Conservation (phyloP, 1,139 yeast genomes). For the Candida sanyaensis region DNA sequence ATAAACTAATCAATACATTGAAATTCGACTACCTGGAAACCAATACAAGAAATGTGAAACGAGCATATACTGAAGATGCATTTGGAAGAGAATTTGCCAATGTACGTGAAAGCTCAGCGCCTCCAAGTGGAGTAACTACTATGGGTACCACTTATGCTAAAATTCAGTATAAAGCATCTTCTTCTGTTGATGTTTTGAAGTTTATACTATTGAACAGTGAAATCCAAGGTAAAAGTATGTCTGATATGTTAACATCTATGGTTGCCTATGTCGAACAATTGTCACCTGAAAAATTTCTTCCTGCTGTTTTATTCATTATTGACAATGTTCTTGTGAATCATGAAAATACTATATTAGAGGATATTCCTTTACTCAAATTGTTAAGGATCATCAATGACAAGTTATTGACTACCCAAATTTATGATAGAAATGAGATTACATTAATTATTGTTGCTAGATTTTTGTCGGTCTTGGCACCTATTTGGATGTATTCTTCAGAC, state of each 20-base stretch:
- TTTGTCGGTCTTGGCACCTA: conserved; percentile 18
- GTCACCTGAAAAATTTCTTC: conserved; percentile 6
- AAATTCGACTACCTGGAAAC: conserved; percentile 2
- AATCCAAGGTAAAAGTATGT: conserved; percentile 4
- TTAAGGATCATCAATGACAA: conserved; percentile 34
- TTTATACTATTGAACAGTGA: conserved; percentile 4
- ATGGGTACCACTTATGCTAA: not conserved
- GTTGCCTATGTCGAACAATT: conserved; percentile 9
- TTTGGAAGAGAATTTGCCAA: conserved; percentile 12
- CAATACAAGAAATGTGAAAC: not conserved
- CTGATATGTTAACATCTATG: conserved; percentile 5
- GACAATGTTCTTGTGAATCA: conserved; percentile 2
- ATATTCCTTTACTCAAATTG: conserved; percentile 14
- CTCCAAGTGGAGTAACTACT: conserved; percentile 1
- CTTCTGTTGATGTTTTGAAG: conserved; percentile 4
- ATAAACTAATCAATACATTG: conserved; percentile 5
- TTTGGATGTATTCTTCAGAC: conserved; percentile 12
- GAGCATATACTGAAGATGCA: conserved; percentile 6
- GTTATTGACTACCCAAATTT: conserved; percentile 24
- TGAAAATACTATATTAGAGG: conserved; percentile 1
- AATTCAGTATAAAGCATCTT: not conserved
- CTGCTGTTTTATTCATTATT: conserved; percentile 8
- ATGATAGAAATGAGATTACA: conserved; percentile 39
- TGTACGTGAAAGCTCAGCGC: conserved; percentile 12
- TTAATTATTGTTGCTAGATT: conserved; percentile 27